Evolutionary conservation across 1,139 yeast genomes (phyloP).

Genomic region (Candida mesenterica): DNA sequence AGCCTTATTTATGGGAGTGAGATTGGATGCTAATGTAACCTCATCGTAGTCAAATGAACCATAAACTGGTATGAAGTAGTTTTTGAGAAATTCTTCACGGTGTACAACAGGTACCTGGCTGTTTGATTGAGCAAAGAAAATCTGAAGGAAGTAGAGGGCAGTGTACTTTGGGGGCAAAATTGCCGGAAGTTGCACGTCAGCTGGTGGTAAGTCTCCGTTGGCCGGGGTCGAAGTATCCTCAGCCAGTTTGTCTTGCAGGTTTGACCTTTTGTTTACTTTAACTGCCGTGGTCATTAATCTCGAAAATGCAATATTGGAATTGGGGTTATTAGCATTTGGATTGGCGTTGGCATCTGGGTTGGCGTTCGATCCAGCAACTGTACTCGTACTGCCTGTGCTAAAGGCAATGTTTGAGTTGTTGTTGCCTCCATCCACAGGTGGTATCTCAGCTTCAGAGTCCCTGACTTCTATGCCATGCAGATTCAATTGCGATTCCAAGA

Average conservation of each 20-base stretch:
- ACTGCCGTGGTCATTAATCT: conserved; percentile 74
- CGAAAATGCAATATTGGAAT: conserved; percentile 62
- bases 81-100: conserved; percentile 67
- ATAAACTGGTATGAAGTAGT: conserved; percentile 73
- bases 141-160: conserved; percentile 65
- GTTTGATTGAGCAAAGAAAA: conserved; percentile 76
- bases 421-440: background rate
- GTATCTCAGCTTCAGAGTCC: background rate
- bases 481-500: conserved; percentile 50
- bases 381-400: too few species aligned
- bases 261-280: conserved; percentile 40
- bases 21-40: conserved; percentile 60
- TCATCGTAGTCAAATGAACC: conserved; percentile 58
- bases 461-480: conserved; percentile 1
- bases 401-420: too few species aligned
- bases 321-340: too few species aligned
- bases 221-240: too few species aligned
- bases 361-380: too few species aligned
- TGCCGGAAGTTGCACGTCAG: conserved; percentile 35
- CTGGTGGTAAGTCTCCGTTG: too few species aligned
- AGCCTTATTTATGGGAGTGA: conserved; percentile 47
- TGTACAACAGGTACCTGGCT: conserved; percentile 81
- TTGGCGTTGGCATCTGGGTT: too few species aligned
- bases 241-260: background rate
- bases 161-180: conserved; percentile 66